Percentiles rank a stretch among this genome's conserved stretches.
Evolutionary conservation across 805 yeast species (phyloP).

Genomic region (Wickerhamomyces hampshirensis): DNA sequence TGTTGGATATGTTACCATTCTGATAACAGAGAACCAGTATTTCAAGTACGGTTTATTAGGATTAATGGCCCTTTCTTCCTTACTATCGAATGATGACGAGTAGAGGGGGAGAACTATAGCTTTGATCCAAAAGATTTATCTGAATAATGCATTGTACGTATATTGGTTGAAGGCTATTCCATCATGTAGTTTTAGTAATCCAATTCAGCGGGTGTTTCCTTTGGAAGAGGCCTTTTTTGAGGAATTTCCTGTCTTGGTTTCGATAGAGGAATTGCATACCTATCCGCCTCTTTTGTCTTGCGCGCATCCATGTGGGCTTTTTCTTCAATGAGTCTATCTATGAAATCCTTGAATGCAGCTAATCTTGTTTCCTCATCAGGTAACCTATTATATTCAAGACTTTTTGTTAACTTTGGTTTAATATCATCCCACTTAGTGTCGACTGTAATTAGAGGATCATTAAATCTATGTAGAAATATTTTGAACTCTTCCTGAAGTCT

Average conservation of each 20-base stretch:
- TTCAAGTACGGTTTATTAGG: conserved; percentile 78
- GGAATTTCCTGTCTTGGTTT: not conserved
- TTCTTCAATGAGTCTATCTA: conserved; percentile 24
- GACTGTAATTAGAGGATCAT: conserved; percentile 19
- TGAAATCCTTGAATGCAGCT: conserved; percentile 31
- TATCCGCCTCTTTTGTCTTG: not conserved
- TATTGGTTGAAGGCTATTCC: not conserved
- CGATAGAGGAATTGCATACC: not conserved
- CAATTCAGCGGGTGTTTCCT: conserved; percentile 26
- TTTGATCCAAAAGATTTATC: not conserved
- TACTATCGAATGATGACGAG: conserved; percentile 50
- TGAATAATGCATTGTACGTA: not conserved
- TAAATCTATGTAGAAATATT: conserved; percentile 20
- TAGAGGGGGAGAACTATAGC: not conserved
- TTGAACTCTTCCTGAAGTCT: conserved; percentile 22
- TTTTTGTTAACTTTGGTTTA: conserved; percentile 23
- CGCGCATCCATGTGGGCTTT: conserved; percentile 17
- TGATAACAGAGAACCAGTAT: conserved; percentile 83
- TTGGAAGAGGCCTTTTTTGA: conserved; percentile 19
- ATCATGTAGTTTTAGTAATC: conserved; percentile 24
- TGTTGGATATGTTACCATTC: conserved; percentile 86
- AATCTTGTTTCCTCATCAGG: conserved; percentile 26
- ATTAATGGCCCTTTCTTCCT: conserved; percentile 62
- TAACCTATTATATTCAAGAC: conserved; percentile 32
- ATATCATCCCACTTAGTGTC: conserved; percentile 34